These are phyloP conservation scores for Kuraishia floccosa DNA, from an alignment of 805 yeast genomes.

Conservation along the genomic window DNA sequence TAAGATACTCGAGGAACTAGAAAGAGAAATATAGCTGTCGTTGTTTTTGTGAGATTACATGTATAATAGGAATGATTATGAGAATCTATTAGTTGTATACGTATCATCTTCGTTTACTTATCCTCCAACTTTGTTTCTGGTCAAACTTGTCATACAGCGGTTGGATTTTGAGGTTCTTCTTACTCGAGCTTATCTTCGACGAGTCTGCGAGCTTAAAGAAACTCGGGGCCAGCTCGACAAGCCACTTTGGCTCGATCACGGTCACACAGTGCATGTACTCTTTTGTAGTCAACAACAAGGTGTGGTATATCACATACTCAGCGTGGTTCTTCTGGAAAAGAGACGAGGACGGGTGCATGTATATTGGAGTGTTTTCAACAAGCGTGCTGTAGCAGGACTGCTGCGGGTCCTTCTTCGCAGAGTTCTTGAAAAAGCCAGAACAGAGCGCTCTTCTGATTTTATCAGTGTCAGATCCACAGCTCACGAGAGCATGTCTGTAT, in stretches of 20 bases:
- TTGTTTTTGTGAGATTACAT: no score
- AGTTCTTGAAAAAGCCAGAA: slow-evolving; percentile 58
- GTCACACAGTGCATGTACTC: slow-evolving; percentile 91
- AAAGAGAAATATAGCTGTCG: no score
- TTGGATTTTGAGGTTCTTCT: slow-evolving; percentile 53
- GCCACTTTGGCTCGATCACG: slow-evolving; percentile 74
- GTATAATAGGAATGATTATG: no score
- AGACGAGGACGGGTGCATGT: slow-evolving; percentile 80
- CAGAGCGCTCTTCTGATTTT: slow-evolving; percentile 49
- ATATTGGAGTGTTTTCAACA: slow-evolving; percentile 61
- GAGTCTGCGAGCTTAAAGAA: slow-evolving; percentile 60
- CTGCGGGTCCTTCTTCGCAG: slow-evolving; percentile 55
- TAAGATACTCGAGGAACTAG: no score
- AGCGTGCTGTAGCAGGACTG: slow-evolving; percentile 42
- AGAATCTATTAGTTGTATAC: no score
- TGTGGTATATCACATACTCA: slow-evolving; percentile 75
- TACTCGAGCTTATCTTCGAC: slow-evolving; percentile 32
- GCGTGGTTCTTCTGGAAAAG: slow-evolving; percentile 42
- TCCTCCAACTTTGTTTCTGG: slow-evolving; percentile 64
- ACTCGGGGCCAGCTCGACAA: slow-evolving; percentile 57
- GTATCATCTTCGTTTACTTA: slow-evolving; percentile 30
- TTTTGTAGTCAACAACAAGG: slow-evolving; percentile 67
- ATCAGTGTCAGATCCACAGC: slow-evolving; percentile 48
- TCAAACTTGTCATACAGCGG: slow-evolving; percentile 60
- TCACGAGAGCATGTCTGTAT: slow-evolving; percentile 27